These are phyloP conservation scores for Rugosomyces carneus DNA, from an alignment of 1,284 basidiomycete genomes.

Conservation along the genomic window DNA sequence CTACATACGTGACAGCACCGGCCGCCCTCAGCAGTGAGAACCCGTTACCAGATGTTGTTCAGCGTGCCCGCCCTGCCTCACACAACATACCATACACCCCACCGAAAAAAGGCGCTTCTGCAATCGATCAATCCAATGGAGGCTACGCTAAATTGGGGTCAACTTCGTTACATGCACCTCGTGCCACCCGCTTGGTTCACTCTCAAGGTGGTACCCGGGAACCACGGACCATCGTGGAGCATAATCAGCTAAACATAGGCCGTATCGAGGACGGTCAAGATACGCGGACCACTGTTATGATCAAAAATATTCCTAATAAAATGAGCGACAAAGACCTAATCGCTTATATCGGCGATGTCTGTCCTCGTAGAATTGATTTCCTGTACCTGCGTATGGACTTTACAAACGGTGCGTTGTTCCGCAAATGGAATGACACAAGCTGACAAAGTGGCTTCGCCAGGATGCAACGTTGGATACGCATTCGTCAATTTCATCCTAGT, in stretches of 20 bases:
- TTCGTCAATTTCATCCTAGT: conserved; percentile 84
- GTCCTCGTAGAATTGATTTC: conserved; percentile 71
- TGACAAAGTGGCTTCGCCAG: conserved; percentile 27
- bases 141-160: not conserved
- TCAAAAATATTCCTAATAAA: conserved; percentile 87
- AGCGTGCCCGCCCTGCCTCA: not conserved
- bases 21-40: conserved; percentile 10
- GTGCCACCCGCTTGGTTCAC: not conserved
- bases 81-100: not conserved
- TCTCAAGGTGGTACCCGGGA: conserved; percentile 10
- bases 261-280: conserved; percentile 72
- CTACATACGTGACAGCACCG: conserved; percentile 14
- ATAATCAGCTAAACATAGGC: conserved; percentile 65
- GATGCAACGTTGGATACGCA: conserved; percentile 82
- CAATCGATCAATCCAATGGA: not conserved
- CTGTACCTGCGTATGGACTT: conserved; percentile 85
- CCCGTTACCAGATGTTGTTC: conserved; percentile 10
- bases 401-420: conserved; percentile 49
- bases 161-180: conserved; percentile 3
- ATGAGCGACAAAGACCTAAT: conserved; percentile 75
- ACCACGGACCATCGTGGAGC: conserved; percentile 30
- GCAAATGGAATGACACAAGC: not conserved
- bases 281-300: conserved; percentile 81
- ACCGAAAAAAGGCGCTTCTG: not conserved
- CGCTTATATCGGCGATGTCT: conserved; percentile 61